These are phyloP conservation scores for Solanum appendiculatum DNA, from an alignment of 257 asterid species.

Conservation along the genomic window DNA sequence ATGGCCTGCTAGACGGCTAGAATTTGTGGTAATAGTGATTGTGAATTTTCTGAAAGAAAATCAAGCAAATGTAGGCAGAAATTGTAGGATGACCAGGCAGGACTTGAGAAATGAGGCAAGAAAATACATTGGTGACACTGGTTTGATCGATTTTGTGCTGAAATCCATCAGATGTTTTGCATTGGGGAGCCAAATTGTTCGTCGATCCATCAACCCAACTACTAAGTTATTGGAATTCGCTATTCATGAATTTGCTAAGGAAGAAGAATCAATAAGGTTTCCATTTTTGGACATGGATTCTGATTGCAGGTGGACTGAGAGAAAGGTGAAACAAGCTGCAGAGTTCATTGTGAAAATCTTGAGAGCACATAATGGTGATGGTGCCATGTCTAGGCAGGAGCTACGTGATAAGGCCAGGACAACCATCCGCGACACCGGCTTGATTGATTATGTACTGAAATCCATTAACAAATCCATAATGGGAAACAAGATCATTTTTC, in stretches of 20 bases:
- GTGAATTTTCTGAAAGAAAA: conserved; percentile 41
- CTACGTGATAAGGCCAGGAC: conserved; percentile 20
- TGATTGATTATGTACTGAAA: conserved; percentile 21
- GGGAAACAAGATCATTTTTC: conserved; percentile 15
- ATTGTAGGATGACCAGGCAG: conserved; percentile 41
- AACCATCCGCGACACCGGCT: conserved; percentile 12
- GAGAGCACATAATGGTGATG: background rate
- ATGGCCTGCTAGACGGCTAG: conserved; percentile 61
- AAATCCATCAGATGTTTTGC: conserved; percentile 55
- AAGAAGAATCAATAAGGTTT: background rate
- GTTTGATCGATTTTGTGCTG: conserved; percentile 78
- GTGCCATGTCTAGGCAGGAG: conserved; percentile 16
- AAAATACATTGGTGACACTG: conserved; percentile 67
- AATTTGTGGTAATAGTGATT: conserved; percentile 34
- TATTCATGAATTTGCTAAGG: conserved; percentile 14
- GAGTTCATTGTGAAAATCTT: conserved; percentile 8
- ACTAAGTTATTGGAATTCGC: conserved; percentile 42
- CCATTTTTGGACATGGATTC: background rate
- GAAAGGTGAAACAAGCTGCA: conserved; percentile 16
- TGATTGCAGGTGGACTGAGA: conserved; percentile 20
- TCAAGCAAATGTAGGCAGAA: conserved; percentile 9
- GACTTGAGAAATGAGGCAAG: conserved; percentile 60
- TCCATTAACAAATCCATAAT: conserved; percentile 8
- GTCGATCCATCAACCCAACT: conserved; percentile 37
- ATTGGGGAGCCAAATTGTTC: conserved; percentile 35